These are phyloP conservation scores for Boletus sp. DNA, from an alignment of 1,284 basidiomycete genomes.

Conservation along the genomic window DNA sequence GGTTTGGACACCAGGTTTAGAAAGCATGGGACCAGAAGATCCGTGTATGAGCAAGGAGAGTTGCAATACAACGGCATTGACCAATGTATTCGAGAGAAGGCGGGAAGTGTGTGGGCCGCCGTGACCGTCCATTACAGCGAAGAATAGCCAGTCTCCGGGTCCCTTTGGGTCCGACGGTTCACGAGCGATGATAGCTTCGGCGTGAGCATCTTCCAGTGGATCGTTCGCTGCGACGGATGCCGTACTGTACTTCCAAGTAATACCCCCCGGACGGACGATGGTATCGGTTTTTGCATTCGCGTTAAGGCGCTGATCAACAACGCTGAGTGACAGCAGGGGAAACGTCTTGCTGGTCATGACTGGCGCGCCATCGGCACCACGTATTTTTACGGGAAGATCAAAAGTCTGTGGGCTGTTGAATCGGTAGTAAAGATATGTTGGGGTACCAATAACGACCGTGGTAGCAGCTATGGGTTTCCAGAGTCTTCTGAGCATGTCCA, in stretches of 20 bases:
- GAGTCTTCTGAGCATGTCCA: constrained; percentile 54
- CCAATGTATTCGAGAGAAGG: constrained; percentile 80
- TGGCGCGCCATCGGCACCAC: constrained; percentile 56
- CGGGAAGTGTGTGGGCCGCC: constrained; percentile 77
- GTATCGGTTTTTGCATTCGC: constrained; percentile 50
- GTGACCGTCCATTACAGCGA: constrained; percentile 92
- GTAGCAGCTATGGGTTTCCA: constrained; percentile 56
- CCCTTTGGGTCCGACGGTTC: constrained; percentile 52
- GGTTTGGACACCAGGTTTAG: constrained; percentile 39
- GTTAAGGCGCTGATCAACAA: constrained; percentile 56
- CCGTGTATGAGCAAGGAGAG: constrained; percentile 52
- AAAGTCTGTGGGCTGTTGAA: constrained; percentile 44
- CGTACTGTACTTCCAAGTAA: constrained; percentile 71
- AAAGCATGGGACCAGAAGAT: constrained; percentile 36
- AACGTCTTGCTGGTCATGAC: constrained; percentile 51
- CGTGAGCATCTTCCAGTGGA: constrained; percentile 86
- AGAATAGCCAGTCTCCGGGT: constrained; percentile 76
- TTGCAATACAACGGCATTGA: constrained; percentile 83
- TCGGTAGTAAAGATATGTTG: constrained; percentile 43
- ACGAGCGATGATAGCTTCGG: constrained; percentile 66
- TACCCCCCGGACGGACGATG: constrained; percentile 46
- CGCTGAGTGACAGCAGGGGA: constrained; percentile 53
- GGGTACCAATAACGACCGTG: constrained; percentile 38
- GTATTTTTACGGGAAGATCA: constrained; percentile 51
- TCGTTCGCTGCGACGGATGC: constrained; percentile 81